Evolutionary conservation across 129 eudicot species (phyloP).

Genomic region (Flaveria bidentis): DNA sequence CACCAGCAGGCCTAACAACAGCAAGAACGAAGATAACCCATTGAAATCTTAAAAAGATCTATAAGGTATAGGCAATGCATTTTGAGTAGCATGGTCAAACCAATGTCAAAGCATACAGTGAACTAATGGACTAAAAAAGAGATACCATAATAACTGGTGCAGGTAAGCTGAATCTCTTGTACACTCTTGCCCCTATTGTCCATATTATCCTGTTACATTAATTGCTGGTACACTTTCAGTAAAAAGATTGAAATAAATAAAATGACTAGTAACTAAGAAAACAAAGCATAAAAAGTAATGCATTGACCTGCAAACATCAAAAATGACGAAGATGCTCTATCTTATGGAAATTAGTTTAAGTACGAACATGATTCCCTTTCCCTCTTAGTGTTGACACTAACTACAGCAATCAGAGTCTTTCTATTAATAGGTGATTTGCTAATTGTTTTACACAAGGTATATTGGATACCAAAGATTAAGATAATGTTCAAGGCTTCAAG

Average conservation of each 20-base stretch:
- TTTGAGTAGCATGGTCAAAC: constrained; percentile 15
- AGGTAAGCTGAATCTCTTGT: constrained; percentile 72
- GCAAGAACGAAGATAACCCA: constrained; percentile 10
- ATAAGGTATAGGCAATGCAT: constrained; percentile 12
- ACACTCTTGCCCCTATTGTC: constrained; percentile 80
- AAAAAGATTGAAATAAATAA: constrained; percentile 16
- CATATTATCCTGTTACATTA: constrained; percentile 73
- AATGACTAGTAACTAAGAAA: constrained; percentile 2
- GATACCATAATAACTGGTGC: constrained; percentile 69
- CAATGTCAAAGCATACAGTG: constrained; percentile 18
- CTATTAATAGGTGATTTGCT: neutral
- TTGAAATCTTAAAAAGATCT: constrained; percentile 9
- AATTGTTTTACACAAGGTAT: neutral
- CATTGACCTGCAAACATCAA: neutral
- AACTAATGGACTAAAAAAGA: constrained; percentile 19
- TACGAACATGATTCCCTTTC: neutral
- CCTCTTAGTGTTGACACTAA: neutral
- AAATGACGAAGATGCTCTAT: constrained; percentile 5
- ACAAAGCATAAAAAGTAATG: constrained; percentile 16
- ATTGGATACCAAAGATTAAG: neutral
- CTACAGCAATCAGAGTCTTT: neutral
- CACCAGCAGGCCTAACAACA: constrained; percentile 88
- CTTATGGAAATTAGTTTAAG: constrained; percentile 8
- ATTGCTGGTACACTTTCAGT: neutral
- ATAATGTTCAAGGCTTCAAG: neutral